These are phyloP conservation scores for Scheffersomyces quercinus DNA, from an alignment of 1,139 yeast genomes.

Conservation along the genomic window DNA sequence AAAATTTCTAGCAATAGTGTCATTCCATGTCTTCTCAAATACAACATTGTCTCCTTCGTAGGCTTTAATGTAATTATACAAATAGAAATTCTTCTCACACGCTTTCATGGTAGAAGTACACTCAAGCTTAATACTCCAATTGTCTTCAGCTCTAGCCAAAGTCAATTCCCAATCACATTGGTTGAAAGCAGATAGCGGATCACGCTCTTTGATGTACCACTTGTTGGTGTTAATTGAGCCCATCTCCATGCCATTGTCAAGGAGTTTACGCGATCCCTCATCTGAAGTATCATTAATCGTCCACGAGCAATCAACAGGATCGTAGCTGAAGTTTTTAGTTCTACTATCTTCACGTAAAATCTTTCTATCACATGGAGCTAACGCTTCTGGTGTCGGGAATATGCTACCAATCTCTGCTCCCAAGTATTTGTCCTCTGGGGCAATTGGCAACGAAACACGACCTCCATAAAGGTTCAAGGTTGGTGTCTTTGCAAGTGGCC, in stretches of 20 bases:
- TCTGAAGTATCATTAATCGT: slow-evolving; percentile 27
- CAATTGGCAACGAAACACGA: neutral
- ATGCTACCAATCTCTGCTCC: neutral
- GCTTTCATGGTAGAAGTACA: slow-evolving; percentile 25
- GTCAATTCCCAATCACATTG: slow-evolving; percentile 36
- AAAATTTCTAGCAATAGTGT: slow-evolving; percentile 6
- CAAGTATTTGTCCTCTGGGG: neutral
- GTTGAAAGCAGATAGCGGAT: slow-evolving; percentile 34
- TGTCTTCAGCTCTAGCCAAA: slow-evolving; percentile 29
- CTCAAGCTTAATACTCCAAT: slow-evolving; percentile 30
- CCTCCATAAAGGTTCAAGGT: neutral
- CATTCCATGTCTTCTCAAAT: slow-evolving; percentile 7
- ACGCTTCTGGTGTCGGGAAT: slow-evolving; percentile 11
- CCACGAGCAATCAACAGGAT: slow-evolving; percentile 25
- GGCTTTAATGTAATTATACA: slow-evolving; percentile 21
- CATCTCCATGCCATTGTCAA: slow-evolving; percentile 25
- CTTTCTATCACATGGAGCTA: slow-evolving; percentile 25
- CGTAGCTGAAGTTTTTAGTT: slow-evolving; percentile 21
- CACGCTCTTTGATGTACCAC: slow-evolving; percentile 28
- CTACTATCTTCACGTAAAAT: slow-evolving; percentile 23
- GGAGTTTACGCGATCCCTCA: slow-evolving; percentile 24
- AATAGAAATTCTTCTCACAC: slow-evolving; percentile 21
- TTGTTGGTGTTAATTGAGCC: slow-evolving; percentile 33
- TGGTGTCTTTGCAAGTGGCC: slow-evolving; percentile 28
- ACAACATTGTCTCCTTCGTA: slow-evolving; percentile 9